Percentiles rank a stretch among this genome's conserved stretches.
Conservation (phyloP, 306 rosid genomes). For the Sophora flavescens region DNA sequence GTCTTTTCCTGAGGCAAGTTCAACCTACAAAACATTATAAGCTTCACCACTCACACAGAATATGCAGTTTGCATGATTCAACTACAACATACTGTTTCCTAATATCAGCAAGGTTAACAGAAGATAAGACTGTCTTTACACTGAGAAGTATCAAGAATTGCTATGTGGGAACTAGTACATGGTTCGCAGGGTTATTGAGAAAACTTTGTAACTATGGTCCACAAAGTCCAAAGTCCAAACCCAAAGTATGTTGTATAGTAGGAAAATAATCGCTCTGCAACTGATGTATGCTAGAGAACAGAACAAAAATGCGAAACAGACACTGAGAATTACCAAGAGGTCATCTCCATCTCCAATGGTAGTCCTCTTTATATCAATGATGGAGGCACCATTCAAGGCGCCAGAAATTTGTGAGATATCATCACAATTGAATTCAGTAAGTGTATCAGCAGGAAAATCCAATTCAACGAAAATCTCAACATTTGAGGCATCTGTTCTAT, state of each 20-base stretch:
- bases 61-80: not conserved
- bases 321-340: constrained; percentile 48
- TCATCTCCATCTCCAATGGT: constrained; percentile 14
- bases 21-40: constrained; percentile 49
- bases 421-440: constrained; percentile 41
- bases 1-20: constrained; percentile 52
- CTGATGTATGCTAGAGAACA: not conserved
- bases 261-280: not conserved
- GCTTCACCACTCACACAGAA: not conserved
- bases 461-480: constrained; percentile 53
- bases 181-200: no score
- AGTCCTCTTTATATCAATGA: constrained; percentile 48
- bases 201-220: no score
- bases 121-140: not conserved
- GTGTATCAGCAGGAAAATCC: constrained; percentile 53
- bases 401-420: constrained; percentile 48
- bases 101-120: no score
- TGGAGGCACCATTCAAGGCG: constrained; percentile 54
- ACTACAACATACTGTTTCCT: not conserved
- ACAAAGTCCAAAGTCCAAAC: no score
- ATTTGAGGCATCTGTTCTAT: not conserved
- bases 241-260: not conserved
- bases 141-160: no score
- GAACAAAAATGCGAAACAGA: not conserved
- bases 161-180: no score